Evolutionary conservation across 306 rosid genomes (phyloP).

Genomic region (Ormosia semicastrata): DNA sequence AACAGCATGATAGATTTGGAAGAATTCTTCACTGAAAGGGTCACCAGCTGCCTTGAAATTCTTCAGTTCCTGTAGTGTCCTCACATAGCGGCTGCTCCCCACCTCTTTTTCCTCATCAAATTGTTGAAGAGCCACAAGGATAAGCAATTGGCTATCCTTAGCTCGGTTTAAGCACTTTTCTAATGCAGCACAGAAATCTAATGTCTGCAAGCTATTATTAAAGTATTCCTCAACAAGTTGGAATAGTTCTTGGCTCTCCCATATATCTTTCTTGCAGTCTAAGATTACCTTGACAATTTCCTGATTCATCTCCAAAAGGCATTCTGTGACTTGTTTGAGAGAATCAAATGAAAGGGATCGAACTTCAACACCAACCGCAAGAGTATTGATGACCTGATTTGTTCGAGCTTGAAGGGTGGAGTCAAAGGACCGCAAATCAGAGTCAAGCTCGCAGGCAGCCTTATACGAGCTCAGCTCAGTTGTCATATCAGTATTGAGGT

Average conservation of each 20-base stretch:
- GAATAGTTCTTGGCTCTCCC: slow-evolving; percentile 75
- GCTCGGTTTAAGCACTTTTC: slow-evolving; percentile 74
- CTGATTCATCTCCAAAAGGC: slow-evolving; percentile 86
- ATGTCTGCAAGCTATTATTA: slow-evolving; percentile 74
- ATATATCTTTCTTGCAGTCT: slow-evolving; percentile 81
- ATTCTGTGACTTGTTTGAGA: slow-evolving; percentile 68
- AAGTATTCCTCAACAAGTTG: slow-evolving; percentile 90
- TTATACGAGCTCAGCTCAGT: slow-evolving; percentile 70
- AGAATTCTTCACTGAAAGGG: slow-evolving; percentile 80
- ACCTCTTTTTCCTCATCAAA: slow-evolving; percentile 56
- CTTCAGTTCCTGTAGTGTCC: slow-evolving; percentile 62
- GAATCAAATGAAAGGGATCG: slow-evolving; percentile 82
- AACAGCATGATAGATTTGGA: slow-evolving; percentile 56
- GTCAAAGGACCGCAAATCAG: slow-evolving; percentile 67
- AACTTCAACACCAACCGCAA: slow-evolving; percentile 77
- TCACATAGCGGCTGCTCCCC: slow-evolving; percentile 37
- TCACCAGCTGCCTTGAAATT: slow-evolving; percentile 73
- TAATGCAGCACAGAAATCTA: slow-evolving; percentile 82
- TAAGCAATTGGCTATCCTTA: slow-evolving; percentile 70
- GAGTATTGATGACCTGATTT: slow-evolving; percentile 58
- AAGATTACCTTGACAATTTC: slow-evolving; percentile 83
- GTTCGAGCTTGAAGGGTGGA: slow-evolving; percentile 61
- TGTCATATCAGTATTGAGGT: slow-evolving; percentile 32
- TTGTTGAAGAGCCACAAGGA: slow-evolving; percentile 61
- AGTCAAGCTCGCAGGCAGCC: slow-evolving; percentile 64